A percentile compares a stretch with the other conserved stretches of the same genome.
These are phyloP conservation scores for Zygosaccharomyces rouxii DNA, from an alignment of 805 yeast species.

Conservation along the genomic window DNA sequence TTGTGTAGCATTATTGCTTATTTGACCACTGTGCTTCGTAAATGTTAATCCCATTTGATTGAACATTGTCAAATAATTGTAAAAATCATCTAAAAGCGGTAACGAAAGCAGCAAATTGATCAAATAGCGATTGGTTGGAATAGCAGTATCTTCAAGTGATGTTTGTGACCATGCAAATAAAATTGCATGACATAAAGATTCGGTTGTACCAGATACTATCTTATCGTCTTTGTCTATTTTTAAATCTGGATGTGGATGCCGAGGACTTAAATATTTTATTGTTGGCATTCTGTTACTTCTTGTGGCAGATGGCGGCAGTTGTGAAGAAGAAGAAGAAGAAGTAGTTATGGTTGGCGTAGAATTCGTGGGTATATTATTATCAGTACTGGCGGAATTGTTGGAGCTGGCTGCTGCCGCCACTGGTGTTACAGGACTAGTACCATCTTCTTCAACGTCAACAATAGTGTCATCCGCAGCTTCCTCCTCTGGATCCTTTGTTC, in stretches of 20 bases:
- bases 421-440: conserved; percentile 2
- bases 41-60: conserved; percentile 39
- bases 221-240: conserved; percentile 46
- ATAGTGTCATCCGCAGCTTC: not conserved
- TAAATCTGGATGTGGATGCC: conserved; percentile 61
- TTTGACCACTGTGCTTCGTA: conserved; percentile 28
- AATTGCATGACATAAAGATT: conserved; percentile 72
- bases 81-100: conserved; percentile 51
- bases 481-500: conserved; percentile 2
- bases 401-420: not conserved
- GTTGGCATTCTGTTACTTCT: conserved; percentile 3
- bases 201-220: conserved; percentile 53
- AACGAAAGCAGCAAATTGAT: conserved; percentile 45
- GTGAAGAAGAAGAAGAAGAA: not conserved
- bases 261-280: conserved; percentile 38
- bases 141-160: conserved; percentile 24
- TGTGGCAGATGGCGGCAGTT: not conserved
- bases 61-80: conserved; percentile 42
- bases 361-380: not conserved
- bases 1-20: conserved; percentile 22
- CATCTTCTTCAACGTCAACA: conserved; percentile 1
- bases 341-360: conserved; percentile 1
- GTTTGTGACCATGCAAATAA: conserved; percentile 48
- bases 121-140: conserved; percentile 14
- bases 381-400: not conserved